Evolutionary conservation across 192 early-diverging fungal species (phyloP), one percentile per base, ranked within the genome.

Genomic region (Linnemannia schmuckeri): DNA sequence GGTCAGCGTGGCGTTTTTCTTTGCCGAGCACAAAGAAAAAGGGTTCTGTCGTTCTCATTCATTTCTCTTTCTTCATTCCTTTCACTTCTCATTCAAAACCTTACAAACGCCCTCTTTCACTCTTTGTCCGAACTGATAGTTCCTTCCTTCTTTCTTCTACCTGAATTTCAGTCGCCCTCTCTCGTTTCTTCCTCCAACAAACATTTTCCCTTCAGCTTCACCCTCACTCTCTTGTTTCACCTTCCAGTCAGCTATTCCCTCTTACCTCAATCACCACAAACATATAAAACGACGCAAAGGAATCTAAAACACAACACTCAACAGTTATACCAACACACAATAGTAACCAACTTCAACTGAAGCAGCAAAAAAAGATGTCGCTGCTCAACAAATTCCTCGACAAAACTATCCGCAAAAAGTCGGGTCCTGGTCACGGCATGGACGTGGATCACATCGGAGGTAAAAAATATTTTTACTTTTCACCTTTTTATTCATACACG

Each of bases 341-440:
- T 55, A 77, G 6, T 38, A 68, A 13, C 33, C 0, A 63, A 9
- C 54, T 20, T 10, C 13, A 40, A 18, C 66, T 30, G 42, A 41
- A 66, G 37, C 15, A 68, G 9, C 6, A 20, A 7, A 13, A 9
- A 3, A 37, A 17, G 17, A 84, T 85, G 83, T 80, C 83, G n/a
- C 35, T 85, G 61, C 72, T 85, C 77, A 79, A 80, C 83, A 85
- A 85, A 24, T 80, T 80, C 44, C 71, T 85, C 38, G 78, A 80
- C 68, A 85, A 80, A 44, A 85, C 78, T 15, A 35, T 80, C 40
- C 83, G 74, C 38, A 80, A 76, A 37, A 79, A 46, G 66, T 78
- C 78, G 1, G 27, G 42, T n/a, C 6, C 20, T 6, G 74, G 42
- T 27, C 78, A 79, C 52, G 49, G 44, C 63, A 79, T 75, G 68